Evolutionary conservation across 164 flowering plant genomes (phyloP).

Genomic region (Buxus sempervirens): DNA sequence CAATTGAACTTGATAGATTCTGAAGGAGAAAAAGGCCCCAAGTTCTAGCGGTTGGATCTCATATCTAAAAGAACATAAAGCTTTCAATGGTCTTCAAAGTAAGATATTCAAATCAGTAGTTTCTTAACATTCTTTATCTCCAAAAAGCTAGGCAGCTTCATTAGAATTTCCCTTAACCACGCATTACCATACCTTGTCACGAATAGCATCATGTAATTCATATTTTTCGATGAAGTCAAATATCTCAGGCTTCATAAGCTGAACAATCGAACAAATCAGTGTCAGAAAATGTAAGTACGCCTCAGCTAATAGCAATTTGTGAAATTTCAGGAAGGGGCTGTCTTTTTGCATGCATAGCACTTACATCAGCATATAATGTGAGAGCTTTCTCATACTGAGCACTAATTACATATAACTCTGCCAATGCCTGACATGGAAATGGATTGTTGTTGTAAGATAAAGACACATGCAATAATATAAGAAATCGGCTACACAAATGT

Average conservation of each 20-base stretch:
- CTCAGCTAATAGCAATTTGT: too few species aligned
- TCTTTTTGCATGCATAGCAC: conserved; percentile 21
- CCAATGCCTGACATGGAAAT: conserved; percentile 67
- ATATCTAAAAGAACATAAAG: not conserved
- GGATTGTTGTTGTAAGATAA: not conserved
- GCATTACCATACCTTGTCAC: conserved; percentile 72
- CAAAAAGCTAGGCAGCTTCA: not conserved
- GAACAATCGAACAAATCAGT: conserved; percentile 20
- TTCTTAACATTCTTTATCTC: not conserved
- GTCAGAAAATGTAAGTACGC: not conserved
- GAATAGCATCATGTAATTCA: conserved; percentile 74
- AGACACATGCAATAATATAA: too few species aligned
- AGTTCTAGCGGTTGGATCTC: not conserved
- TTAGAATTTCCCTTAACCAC: conserved; percentile 1
- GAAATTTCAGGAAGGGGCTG: too few species aligned
- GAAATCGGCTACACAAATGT: too few species aligned
- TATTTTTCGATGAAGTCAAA: conserved; percentile 88
- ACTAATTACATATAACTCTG: conserved; percentile 83
- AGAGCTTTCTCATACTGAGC: conserved; percentile 86
- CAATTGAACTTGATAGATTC: too few species aligned
- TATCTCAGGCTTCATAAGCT: conserved; percentile 88
- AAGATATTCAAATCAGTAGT: not conserved
- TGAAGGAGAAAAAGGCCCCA: too few species aligned
- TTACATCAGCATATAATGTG: conserved; percentile 93
- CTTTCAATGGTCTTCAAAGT: not conserved